Conservation (phyloP, 2,329 filamentous ascomycete species). For the Fusarium pseudocircinatum region DNA sequence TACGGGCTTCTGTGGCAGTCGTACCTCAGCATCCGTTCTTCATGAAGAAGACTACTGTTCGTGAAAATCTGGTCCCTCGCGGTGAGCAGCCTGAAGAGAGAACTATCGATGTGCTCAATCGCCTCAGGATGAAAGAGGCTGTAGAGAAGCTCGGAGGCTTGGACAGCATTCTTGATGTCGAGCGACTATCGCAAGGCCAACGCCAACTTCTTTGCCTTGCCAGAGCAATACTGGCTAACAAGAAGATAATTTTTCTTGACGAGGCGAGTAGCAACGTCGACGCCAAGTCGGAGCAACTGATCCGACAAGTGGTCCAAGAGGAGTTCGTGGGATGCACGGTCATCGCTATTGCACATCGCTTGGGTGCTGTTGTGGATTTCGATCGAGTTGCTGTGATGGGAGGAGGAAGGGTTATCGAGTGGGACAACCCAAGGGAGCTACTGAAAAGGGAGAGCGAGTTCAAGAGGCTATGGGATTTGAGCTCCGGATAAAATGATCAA, state of each 20-base stretch:
- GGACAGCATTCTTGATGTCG: conserved; percentile 44
- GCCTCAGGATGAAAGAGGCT: background rate
- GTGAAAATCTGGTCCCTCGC: conserved; percentile 60
- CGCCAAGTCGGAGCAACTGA: conserved; percentile 46
- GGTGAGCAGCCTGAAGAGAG: conserved; percentile 9
- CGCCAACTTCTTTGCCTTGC: conserved; percentile 55
- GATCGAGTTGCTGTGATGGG: conserved; percentile 22
- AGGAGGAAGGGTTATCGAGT: conserved; percentile 15
- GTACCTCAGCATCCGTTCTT: conserved; percentile 64
- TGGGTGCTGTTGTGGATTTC: conserved; percentile 8
- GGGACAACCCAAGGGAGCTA: conserved; percentile 17
- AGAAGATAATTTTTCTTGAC: conserved; percentile 51
- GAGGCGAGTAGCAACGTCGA: conserved; percentile 52
- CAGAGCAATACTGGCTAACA: conserved; percentile 48
- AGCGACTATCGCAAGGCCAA: conserved; percentile 54
- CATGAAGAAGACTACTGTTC: conserved; percentile 55
- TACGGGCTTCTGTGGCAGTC: conserved; percentile 50
- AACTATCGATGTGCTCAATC: conserved; percentile 52
- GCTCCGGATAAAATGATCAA: background rate
- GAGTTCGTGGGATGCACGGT: conserved; percentile 61
- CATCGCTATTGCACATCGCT: conserved; percentile 52
- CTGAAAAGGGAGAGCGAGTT: conserved; percentile 19
- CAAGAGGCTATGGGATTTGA: conserved; percentile 18
- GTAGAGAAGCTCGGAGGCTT: conserved; percentile 51
- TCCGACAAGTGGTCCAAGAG: conserved; percentile 46